Percentiles rank a stretch among this genome's conserved stretches.
These are phyloP conservation scores for Blumeria hordei DNA, from an alignment of 2,329 filamentous ascomycete genomes.

Conservation along the genomic window DNA sequence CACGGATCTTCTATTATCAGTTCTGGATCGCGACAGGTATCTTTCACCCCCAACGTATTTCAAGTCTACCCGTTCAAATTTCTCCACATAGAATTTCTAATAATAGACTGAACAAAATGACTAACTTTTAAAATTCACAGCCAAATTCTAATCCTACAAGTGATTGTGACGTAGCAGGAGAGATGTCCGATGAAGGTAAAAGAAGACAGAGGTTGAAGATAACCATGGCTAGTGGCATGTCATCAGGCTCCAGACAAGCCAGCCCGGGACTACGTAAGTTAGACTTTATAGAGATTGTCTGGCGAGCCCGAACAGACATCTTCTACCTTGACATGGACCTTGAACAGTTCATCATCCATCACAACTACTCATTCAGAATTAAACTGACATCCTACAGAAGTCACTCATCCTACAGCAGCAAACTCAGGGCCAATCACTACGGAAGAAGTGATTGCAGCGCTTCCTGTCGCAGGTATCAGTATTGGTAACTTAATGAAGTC, in stretches of 20 bases:
- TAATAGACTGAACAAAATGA: no score
- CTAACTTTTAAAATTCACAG: no score
- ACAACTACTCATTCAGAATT: background rate
- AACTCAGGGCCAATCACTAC: conserved; percentile 19
- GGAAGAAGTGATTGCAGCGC: conserved; percentile 28
- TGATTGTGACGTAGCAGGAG: conserved; percentile 45
- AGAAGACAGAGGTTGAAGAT: conserved; percentile 35
- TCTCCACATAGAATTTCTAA: no score
- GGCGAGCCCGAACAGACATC: no score
- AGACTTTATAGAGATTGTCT: conserved; percentile 4
- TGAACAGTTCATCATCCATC: no score
- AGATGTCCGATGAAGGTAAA: conserved; percentile 38
- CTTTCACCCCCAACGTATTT: conserved; percentile 9
- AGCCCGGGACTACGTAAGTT: conserved; percentile 24
- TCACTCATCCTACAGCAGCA: background rate
- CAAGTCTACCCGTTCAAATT: conserved; percentile 10
- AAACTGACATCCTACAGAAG: background rate
- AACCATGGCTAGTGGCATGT: conserved; percentile 16
- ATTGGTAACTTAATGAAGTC: conserved; percentile 28
- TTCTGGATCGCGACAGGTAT: conserved; percentile 16
- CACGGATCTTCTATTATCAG: conserved; percentile 25
- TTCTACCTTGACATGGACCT: no score
- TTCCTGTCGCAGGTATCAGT: conserved; percentile 27
- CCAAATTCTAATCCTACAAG: conserved; percentile 28
- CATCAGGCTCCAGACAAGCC: conserved; percentile 32